These are phyloP conservation scores for Herpotrichia juniperi DNA, from an alignment of 2,329 filamentous ascomycete genomes.

Conservation along the genomic window DNA sequence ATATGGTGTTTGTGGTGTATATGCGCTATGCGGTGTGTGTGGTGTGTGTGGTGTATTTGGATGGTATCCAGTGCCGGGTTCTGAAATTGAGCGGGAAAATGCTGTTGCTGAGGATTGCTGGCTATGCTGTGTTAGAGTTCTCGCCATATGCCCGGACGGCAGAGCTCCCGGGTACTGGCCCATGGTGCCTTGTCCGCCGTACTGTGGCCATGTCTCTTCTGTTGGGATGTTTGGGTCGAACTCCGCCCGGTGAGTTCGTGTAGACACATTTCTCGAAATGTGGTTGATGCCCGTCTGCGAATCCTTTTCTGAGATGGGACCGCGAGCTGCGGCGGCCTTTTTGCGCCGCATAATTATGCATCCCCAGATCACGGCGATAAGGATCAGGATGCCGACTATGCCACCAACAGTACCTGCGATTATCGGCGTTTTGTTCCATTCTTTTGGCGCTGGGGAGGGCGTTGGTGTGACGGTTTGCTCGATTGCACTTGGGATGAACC, in stretches of 20 bases:
- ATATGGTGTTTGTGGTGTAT: too few relatives aligned
- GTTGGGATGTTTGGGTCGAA: background rate
- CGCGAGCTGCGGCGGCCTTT: background rate
- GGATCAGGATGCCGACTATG: background rate
- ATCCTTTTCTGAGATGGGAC: background rate
- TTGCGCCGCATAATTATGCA: background rate
- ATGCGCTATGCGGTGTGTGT: too few relatives aligned
- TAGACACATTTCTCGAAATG: background rate
- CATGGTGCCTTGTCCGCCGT: too few relatives aligned
- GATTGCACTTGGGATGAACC: slow-evolving; percentile 2
- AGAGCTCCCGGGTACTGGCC: too few relatives aligned
- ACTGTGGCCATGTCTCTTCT: background rate
- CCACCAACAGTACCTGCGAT: slow-evolving; percentile 14
- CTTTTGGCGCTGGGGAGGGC: background rate
- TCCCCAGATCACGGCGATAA: background rate
- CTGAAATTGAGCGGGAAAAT: too few relatives aligned
- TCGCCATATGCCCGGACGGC: too few relatives aligned
- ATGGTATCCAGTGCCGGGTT: too few relatives aligned
- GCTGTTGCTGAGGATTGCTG: too few relatives aligned
- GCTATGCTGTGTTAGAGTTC: too few relatives aligned
- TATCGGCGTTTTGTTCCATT: slow-evolving; percentile 4
- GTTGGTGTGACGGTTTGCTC: background rate
- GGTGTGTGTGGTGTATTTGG: too few relatives aligned
- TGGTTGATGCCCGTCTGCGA: background rate
- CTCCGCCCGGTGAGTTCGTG: background rate